A percentile compares a stretch with the other conserved stretches of the same genome.
Conservation (phyloP, 1,284 basidiomycete species). For the Meira nashicola region DNA sequence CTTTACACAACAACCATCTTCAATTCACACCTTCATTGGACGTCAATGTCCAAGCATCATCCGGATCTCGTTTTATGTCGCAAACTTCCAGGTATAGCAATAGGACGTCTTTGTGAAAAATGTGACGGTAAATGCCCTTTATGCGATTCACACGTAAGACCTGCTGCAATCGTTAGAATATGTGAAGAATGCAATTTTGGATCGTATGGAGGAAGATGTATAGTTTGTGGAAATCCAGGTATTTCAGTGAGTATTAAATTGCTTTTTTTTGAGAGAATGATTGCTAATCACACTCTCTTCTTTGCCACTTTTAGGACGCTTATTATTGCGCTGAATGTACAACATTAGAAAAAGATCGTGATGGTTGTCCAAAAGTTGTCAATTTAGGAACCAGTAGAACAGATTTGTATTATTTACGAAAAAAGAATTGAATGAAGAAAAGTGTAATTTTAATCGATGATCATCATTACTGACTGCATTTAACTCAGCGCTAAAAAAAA, state of each 20-base stretch:
- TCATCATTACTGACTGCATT: no score
- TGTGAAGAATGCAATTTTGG: slow-evolving; percentile 99
- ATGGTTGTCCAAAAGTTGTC: slow-evolving; percentile 98
- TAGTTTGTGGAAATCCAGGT: slow-evolving; percentile 66
- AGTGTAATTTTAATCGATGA: neutral
- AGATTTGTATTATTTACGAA: slow-evolving; percentile 41
- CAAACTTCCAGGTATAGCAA: slow-evolving; percentile 87
- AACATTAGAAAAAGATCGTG: slow-evolving; percentile 89
- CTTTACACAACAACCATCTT: no score
- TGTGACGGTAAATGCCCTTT: slow-evolving; percentile 99
- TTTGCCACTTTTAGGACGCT: slow-evolving; percentile 32
- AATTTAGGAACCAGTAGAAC: slow-evolving; percentile 67
- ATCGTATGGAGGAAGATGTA: slow-evolving; percentile 91
- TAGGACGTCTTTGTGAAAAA: slow-evolving; percentile 95
- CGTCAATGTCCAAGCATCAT: slow-evolving; percentile 34
- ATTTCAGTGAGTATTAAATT: slow-evolving; percentile 35
- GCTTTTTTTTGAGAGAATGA: neutral
- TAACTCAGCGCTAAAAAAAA: no score
- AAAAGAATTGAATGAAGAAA: slow-evolving; percentile 27
- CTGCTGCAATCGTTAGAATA: slow-evolving; percentile 92
- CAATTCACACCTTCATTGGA: no score
- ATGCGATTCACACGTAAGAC: slow-evolving; percentile 98
- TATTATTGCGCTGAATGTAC: slow-evolving; percentile 64
- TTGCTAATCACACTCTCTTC: neutral
- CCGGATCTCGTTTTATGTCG: slow-evolving; percentile 92